Evolutionary conservation across 306 rosid species (phyloP), one percentile per base, ranked within the genome.

Genomic region (Amphicarpaea edgeworthii): DNA sequence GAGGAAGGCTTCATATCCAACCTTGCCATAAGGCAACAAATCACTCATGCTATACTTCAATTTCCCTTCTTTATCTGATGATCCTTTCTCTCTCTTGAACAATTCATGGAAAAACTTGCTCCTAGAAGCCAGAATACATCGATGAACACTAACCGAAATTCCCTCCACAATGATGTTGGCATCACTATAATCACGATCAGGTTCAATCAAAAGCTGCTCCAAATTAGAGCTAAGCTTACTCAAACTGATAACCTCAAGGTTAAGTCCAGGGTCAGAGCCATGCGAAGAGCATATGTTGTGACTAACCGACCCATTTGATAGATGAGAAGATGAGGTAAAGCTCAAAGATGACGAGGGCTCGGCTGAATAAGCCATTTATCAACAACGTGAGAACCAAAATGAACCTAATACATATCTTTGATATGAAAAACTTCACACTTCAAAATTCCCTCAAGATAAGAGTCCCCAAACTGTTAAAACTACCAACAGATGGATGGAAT

Each of bases 341-440:
- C 97, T 95, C 85, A 95, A 78, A 77, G 99, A 92, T 14, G 97
- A 88, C 5, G 99, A 90, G 23, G 93, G 97, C 77, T 92, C 99
- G 17, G 81, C 50, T 16, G 93, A 90, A 76, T 66, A 66, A 63
- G 93, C 97, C 98, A 92, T 92, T 73, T 34, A 42, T 70, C 28
- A 26, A 76, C 41, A 24, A 79, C 4, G 58, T 20, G 28, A 57
- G 45, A 81, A 55, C 71, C 77, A 6, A 54, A 34, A 8, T n/a
- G 71, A 60, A 1, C 30, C 26, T 77, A 68, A 6, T 17, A 37
- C 60, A 67, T 66, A 16, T 51, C 70, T 43, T 68, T 37, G 43
- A 34, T 67, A 53, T 24, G 46, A 50, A 54, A 61, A 60, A 40
- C 77, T 14, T 59, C 63, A 72, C 64, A 51, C 78, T 19, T 51